Conservation (phyloP, 805 yeast species). For the Cyberlindnera euphorbiiphila region DNA sequence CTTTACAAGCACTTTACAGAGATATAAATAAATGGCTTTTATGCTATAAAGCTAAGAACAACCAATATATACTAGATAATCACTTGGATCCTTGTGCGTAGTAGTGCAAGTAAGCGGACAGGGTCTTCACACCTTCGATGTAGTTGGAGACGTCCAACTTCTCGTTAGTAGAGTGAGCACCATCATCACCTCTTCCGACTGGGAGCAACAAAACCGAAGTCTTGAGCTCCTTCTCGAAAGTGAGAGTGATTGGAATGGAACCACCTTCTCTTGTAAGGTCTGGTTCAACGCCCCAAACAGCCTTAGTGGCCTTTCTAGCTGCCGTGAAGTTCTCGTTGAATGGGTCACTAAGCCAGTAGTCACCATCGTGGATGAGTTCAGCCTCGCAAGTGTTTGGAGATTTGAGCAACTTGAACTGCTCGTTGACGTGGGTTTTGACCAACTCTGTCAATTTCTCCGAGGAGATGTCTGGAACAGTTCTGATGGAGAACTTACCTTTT, state of each 20-base stretch:
- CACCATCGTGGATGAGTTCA: conserved; percentile 89
- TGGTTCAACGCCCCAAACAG: conserved; percentile 93
- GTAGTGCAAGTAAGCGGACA: conserved; percentile 91
- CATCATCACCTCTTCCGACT: conserved; percentile 98
- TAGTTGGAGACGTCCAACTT: conserved; percentile 86
- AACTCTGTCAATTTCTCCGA: conserved; percentile 71
- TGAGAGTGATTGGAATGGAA: conserved; percentile 93
- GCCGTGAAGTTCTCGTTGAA: conserved; percentile 90
- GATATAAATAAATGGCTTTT: too few species aligned
- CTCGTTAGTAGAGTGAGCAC: conserved; percentile 98
- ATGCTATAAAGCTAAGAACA: too few species aligned
- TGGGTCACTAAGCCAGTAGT: conserved; percentile 95
- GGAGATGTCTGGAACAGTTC: conserved; percentile 95
- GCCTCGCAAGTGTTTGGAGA: conserved; percentile 74
- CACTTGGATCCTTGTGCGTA: conserved; percentile 42
- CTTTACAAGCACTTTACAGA: too few species aligned
- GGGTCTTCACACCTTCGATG: conserved; percentile 88
- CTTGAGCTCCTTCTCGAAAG: conserved; percentile 84
- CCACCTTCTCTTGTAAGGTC: conserved; percentile 99
- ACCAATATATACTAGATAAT: too few species aligned
- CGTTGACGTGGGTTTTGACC: conserved; percentile 67
- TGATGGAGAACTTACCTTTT: conserved; percentile 88
- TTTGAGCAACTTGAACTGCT: conserved; percentile 58
- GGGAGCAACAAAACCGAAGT: conserved; percentile 88
- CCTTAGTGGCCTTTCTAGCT: conserved; percentile 89